These are phyloP conservation scores for Leptographium procerum DNA, from an alignment of 2,329 filamentous ascomycete genomes.

Conservation along the genomic window DNA sequence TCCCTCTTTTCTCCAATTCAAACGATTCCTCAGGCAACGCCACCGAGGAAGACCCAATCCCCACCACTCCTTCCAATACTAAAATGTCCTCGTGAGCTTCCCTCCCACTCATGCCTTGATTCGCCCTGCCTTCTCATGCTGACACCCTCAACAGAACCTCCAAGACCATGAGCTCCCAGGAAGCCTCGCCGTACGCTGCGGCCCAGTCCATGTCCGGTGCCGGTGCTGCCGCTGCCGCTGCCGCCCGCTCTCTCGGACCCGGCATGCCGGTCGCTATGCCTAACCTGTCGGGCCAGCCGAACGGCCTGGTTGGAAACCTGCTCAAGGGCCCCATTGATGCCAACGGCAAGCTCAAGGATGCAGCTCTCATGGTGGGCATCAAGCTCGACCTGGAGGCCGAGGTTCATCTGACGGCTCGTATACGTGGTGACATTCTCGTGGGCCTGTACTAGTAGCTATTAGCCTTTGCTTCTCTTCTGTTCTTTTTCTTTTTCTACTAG, in stretches of 20 bases:
- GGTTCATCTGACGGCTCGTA: constrained; percentile 47
- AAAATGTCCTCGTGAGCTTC: constrained; percentile 12
- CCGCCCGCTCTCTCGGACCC: constrained; percentile 6
- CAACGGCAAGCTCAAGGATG: constrained; percentile 44
- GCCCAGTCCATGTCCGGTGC: constrained; percentile 8
- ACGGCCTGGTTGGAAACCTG: constrained; percentile 29
- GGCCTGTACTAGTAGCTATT: constrained; percentile 44
- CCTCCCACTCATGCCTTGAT: neutral
- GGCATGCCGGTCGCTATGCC: constrained; percentile 20
- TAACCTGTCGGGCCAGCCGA: constrained; percentile 24
- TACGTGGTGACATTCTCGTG: constrained; percentile 50
- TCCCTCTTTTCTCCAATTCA: neutral
- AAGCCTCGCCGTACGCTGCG: constrained; percentile 7
- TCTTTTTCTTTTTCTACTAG: neutral
- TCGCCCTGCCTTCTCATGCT: neutral
- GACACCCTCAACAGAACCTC: constrained; percentile 3
- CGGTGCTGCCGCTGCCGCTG: constrained; percentile 4
- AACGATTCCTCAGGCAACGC: neutral
- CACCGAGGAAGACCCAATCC: neutral
- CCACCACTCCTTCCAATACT: neutral
- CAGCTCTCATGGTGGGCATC: constrained; percentile 48
- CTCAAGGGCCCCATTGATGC: constrained; percentile 46
- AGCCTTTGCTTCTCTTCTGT: neutral
- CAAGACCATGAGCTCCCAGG: constrained; percentile 11
- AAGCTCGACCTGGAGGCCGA: constrained; percentile 53